Conservation (phyloP, 225 moss, liverwort and hornwort species). For the Anthoceros angustus region DNA sequence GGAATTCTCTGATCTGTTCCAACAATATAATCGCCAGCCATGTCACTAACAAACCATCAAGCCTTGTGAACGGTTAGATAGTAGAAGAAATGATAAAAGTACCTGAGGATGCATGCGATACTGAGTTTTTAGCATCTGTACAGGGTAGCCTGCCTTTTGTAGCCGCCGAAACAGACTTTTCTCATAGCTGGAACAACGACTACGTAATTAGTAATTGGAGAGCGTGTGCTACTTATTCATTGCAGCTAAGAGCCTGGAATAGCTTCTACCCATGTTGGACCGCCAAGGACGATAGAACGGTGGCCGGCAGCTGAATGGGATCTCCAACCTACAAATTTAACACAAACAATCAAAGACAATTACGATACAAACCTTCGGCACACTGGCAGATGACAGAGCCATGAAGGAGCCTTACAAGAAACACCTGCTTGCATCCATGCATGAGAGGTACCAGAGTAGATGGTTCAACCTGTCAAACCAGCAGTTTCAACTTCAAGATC, state of each 20-base stretch:
- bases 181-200: constrained; percentile 42
- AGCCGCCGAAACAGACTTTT: constrained; percentile 90
- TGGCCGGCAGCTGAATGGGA: constrained; percentile 86
- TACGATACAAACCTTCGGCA: no score
- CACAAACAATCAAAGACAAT: constrained; percentile 6
- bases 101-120: constrained; percentile 99
- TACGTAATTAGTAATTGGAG: not conserved
- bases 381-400: not conserved
- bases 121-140: constrained; percentile 91
- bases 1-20: constrained; percentile 77
- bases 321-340: constrained; percentile 60
- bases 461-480: constrained; percentile 68
- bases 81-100: not conserved
- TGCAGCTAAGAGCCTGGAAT: not conserved
- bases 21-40: not conserved
- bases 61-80: not conserved
- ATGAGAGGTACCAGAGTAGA: constrained; percentile 94
- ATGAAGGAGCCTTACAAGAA: constrained; percentile 45
- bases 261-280: constrained; percentile 75
- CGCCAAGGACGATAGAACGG: constrained; percentile 78
- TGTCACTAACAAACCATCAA: not conserved
- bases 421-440: constrained; percentile 97
- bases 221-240: not conserved
- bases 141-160: constrained; percentile 89
- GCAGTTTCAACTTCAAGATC: not conserved